These are phyloP conservation scores for Vigna unguiculata DNA, from an alignment of 306 rosid species.

Conservation along the genomic window DNA sequence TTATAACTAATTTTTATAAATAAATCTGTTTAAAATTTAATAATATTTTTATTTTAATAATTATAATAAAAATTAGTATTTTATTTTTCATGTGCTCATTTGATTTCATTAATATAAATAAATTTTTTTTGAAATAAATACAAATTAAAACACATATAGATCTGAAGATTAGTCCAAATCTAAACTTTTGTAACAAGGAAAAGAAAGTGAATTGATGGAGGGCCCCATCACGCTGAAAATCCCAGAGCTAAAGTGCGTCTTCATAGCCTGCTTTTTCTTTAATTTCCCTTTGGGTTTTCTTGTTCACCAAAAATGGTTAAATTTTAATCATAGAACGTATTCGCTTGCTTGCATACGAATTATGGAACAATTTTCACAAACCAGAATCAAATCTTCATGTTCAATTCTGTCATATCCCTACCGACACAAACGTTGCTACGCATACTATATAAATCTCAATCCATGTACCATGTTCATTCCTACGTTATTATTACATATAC, in stretches of 20 bases:
- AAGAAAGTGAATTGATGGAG: constrained; percentile 22
- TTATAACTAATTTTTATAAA: too few species aligned
- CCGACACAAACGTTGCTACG: constrained; percentile 35
- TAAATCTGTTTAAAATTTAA: too few species aligned
- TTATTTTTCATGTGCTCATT: too few species aligned
- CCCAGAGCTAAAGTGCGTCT: constrained; percentile 40
- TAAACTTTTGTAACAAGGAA: neutral
- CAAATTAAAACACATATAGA: too few species aligned
- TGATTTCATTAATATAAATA: neutral
- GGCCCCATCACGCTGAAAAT: constrained; percentile 48
- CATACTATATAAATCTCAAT: neutral
- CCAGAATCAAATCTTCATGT: constrained; percentile 42
- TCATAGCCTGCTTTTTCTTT: constrained; percentile 38
- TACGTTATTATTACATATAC: constrained; percentile 8
- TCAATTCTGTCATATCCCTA: constrained; percentile 26
- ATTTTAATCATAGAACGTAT: constrained; percentile 28
- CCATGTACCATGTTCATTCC: neutral
- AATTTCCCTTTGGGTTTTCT: constrained; percentile 38
- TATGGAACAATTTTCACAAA: constrained; percentile 44
- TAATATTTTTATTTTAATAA: too few species aligned
- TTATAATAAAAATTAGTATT: too few species aligned
- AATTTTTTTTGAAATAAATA: neutral
- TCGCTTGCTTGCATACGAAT: constrained; percentile 42
- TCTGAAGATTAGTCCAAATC: neutral
- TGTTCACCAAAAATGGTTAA: constrained; percentile 14